These are phyloP conservation scores for Trichocladium antarcticum DNA, from an alignment of 495 filamentous ascomycete genomes.

Conservation along the genomic window DNA sequence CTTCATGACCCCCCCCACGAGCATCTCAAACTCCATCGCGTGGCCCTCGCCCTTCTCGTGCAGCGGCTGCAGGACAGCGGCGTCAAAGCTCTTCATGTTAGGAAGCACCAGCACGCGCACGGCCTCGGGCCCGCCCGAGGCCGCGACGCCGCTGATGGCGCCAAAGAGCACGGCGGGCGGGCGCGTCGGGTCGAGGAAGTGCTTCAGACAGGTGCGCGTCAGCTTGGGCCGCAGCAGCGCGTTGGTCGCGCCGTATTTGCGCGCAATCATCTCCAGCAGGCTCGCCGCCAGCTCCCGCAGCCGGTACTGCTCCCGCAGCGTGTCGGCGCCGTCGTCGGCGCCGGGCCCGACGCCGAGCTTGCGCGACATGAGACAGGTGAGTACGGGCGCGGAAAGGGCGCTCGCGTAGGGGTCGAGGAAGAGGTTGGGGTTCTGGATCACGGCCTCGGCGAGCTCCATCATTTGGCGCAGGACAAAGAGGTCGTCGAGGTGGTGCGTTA, in stretches of 20 bases:
- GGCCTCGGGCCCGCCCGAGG: slow-evolving; percentile 64
- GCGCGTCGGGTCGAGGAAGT: slow-evolving; percentile 74
- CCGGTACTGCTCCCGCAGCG: slow-evolving; percentile 53
- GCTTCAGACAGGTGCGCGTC: slow-evolving; percentile 81
- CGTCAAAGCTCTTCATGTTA: slow-evolving; percentile 67
- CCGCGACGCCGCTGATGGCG: slow-evolving; percentile 63
- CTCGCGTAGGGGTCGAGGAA: slow-evolving; percentile 85
- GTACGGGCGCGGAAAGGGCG: slow-evolving; percentile 73
- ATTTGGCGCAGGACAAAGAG: slow-evolving; percentile 79
- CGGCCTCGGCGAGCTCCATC: slow-evolving; percentile 73
- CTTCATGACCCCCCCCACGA: slow-evolving; percentile 50
- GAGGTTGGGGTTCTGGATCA: slow-evolving; percentile 71
- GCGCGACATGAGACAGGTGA: slow-evolving; percentile 83
- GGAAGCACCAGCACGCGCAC: slow-evolving; percentile 72
- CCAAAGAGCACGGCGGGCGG: slow-evolving; percentile 76
- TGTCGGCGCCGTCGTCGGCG: slow-evolving; percentile 28
- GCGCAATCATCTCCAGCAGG: slow-evolving; percentile 59
- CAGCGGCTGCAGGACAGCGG: slow-evolving; percentile 49
- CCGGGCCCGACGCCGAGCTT: slow-evolving; percentile 70
- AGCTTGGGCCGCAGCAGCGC: slow-evolving; percentile 72
- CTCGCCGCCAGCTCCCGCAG: slow-evolving; percentile 77
- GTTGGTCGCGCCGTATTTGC: slow-evolving; percentile 63
- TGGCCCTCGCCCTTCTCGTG: slow-evolving; percentile 47
- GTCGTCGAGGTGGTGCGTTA: slow-evolving; percentile 79
- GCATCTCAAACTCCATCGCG: slow-evolving; percentile 48